Percentiles rank a stretch among this genome's conserved stretches.
phyloP scores from a whole-genome alignment of 2,329 filamentous ascomycete genomes.

The Colletotrichum sidae region DNA sequence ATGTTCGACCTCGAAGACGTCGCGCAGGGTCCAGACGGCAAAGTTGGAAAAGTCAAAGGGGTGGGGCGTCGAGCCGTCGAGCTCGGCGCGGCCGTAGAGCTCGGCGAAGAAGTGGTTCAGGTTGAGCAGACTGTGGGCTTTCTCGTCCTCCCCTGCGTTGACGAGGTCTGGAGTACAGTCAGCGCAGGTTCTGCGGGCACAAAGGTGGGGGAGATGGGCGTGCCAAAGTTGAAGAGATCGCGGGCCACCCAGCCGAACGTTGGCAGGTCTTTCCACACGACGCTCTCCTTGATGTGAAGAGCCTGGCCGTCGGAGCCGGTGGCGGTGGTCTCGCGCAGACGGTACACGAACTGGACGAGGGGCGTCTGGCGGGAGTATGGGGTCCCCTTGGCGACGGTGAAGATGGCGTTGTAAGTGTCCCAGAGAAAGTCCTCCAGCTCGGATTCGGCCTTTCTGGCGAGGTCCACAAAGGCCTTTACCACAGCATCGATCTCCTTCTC shows the following conservation, averaged over 20 bases:
- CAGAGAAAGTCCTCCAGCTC: slow-evolving; percentile 39
- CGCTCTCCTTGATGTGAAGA: slow-evolving; percentile 38
- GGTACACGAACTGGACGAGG: slow-evolving; percentile 41
- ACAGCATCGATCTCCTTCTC: slow-evolving; percentile 15
- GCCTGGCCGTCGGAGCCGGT: slow-evolving; percentile 37
- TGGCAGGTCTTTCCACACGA: slow-evolving; percentile 45
- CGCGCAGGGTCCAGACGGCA: slow-evolving; percentile 44
- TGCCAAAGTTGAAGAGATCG: slow-evolving; percentile 45
- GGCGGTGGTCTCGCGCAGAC: slow-evolving; percentile 37
- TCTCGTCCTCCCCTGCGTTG: slow-evolving; percentile 35
- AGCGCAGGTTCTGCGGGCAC: not conserved
- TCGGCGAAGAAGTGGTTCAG: slow-evolving; percentile 42
- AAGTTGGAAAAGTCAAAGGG: slow-evolving; percentile 44
- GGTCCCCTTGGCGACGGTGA: slow-evolving; percentile 40
- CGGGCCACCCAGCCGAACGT: slow-evolving; percentile 42
- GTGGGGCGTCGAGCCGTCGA: slow-evolving; percentile 1
- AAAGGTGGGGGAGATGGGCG: not conserved
- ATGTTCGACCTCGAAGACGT: slow-evolving; percentile 42
- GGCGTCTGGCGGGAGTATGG: slow-evolving; percentile 38
- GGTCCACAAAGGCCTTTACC: slow-evolving; percentile 33
- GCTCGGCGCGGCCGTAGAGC: slow-evolving; percentile 39
- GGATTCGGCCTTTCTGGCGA: slow-evolving; percentile 21
- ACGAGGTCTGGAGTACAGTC: slow-evolving; percentile 30
- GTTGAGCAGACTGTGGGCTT: slow-evolving; percentile 36
- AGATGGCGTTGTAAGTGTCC: slow-evolving; percentile 39